Conservation (phyloP, 208 protist genomes). For the Naegleria gruberi region DNA sequence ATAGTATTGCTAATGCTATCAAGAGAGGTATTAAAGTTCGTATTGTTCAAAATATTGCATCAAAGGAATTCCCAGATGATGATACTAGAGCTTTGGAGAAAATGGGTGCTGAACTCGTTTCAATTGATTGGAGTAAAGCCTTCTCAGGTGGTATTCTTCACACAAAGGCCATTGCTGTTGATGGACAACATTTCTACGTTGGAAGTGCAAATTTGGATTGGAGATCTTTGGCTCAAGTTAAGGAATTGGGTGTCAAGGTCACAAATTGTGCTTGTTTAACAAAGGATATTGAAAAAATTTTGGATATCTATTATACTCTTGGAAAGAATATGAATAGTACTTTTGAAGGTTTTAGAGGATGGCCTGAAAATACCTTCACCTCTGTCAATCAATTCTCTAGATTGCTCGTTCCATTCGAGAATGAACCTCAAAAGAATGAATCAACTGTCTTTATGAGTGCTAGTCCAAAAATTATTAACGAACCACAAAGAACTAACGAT, state of each 20-base stretch:
- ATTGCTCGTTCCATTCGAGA: background rate
- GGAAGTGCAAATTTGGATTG: slow-evolving; percentile 54
- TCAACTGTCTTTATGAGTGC: background rate
- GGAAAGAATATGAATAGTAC: background rate
- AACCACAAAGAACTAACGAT: slow-evolving; percentile 34
- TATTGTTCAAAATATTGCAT: slow-evolving; percentile 39
- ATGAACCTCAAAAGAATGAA: background rate
- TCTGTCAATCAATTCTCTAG: background rate
- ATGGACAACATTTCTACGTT: slow-evolving; percentile 39
- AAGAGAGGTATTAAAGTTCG: slow-evolving; percentile 35
- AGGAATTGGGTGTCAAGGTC: slow-evolving; percentile 50
- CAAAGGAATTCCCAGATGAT: slow-evolving; percentile 19
- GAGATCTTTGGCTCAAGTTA: slow-evolving; percentile 50
- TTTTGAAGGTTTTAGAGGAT: background rate
- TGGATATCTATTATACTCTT: slow-evolving; percentile 31
- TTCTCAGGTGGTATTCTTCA: slow-evolving; percentile 40
- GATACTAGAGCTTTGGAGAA: slow-evolving; percentile 17
- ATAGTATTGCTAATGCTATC: slow-evolving; percentile 34
- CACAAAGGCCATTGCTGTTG: slow-evolving; percentile 50
- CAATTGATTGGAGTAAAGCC: slow-evolving; percentile 25
- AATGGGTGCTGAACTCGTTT: slow-evolving; percentile 29
- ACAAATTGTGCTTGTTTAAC: slow-evolving; percentile 36
- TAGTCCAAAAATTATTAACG: background rate
- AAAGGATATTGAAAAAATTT: slow-evolving; percentile 37
- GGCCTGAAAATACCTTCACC: background rate